Conservation (phyloP, 768 basidiomycete genomes). For the Russula vinacea region DNA sequence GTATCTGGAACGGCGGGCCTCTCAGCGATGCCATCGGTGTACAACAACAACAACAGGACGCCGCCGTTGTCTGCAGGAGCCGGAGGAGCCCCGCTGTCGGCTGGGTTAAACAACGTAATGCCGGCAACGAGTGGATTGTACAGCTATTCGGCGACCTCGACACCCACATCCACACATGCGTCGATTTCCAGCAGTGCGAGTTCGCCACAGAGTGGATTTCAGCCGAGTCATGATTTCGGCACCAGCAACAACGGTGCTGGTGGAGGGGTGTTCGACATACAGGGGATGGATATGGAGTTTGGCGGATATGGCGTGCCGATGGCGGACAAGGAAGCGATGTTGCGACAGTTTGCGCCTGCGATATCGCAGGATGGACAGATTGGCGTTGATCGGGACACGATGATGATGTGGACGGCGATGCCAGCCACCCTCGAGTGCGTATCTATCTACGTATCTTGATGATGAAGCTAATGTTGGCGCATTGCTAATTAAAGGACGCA, state of each 20-base stretch:
- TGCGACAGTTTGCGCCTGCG: constrained; percentile 11
- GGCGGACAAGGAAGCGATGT: constrained; percentile 16
- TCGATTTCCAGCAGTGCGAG: constrained; percentile 6
- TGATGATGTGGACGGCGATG: constrained; percentile 31
- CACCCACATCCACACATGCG: constrained; percentile 1
- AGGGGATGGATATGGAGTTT: constrained; percentile 19
- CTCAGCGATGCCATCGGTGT: background rate
- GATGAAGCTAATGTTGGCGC: background rate
- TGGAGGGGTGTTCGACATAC: constrained; percentile 10
- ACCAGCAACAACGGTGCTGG: background rate
- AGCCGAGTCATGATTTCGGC: constrained; percentile 5
- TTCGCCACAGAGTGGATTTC: constrained; percentile 14
- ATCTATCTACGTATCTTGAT: background rate
- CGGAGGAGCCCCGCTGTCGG: background rate
- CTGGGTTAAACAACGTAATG: background rate
- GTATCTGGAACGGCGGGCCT: background rate
- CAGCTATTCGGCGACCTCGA: background rate
- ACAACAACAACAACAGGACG: background rate
- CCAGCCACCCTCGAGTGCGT: constrained; percentile 27
- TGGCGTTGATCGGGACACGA: constrained; percentile 28
- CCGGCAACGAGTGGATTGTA: background rate
- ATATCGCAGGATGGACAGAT: constrained; percentile 27
- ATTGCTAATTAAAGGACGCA: constrained; percentile 17
- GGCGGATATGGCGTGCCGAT: constrained; percentile 15
- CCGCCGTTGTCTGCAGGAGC: background rate